Base-by-base conservation (phyloP, 2,329 filamentous ascomycete species). In the Talaromyces sp. region DNA sequence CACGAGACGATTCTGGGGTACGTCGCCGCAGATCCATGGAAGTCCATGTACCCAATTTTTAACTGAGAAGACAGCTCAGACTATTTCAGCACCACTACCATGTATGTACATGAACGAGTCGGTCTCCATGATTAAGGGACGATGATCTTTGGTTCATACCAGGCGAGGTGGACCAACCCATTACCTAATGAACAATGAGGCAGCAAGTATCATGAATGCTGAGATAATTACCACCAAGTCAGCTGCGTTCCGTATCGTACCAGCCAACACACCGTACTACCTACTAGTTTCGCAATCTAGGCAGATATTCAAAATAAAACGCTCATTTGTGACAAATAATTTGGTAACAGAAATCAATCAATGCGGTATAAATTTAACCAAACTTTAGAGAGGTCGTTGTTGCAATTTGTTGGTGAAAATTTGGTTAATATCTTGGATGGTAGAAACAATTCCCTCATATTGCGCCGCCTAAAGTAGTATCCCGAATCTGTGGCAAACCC, bases 1-100 rank as follows among this genome's bases (percentile, higher is more conserved):
- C 33, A 62, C 60, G 59, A 31, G 33, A 52, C n/a, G 50, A 54
- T 50, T 52, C 60, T 43, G 60, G 60, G 60, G 60, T 61, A 50
- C 45, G n/a, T 39, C 4, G 6, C 10, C 33, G 33, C 13, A 24
- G 52, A 39, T 37, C 52, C 33, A 22, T 39, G 10, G 31, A 22
- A 39, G 2, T 24, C 27, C 13, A 14, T 37, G 9, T 9, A 24
- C 33, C 24, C n/a, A 35, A 14, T 0, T 33, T 22, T 13, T 35
- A 4, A 11, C 1, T 31, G 14, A 14, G 8, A n/a, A 31, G 1
- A 14, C 10, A 31, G 27, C 27, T 50, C 13, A 4, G 14, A 27
- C 47, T 27, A n/a, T 50, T 14, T 35, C 10, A 14, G 7, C 7
- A 5, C 9, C 22, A 35, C 50, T 54, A 2, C 31, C n/a, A 13